These are phyloP conservation scores for Clitoria ternatea DNA, from an alignment of 306 rosid species.

Conservation along the genomic window DNA sequence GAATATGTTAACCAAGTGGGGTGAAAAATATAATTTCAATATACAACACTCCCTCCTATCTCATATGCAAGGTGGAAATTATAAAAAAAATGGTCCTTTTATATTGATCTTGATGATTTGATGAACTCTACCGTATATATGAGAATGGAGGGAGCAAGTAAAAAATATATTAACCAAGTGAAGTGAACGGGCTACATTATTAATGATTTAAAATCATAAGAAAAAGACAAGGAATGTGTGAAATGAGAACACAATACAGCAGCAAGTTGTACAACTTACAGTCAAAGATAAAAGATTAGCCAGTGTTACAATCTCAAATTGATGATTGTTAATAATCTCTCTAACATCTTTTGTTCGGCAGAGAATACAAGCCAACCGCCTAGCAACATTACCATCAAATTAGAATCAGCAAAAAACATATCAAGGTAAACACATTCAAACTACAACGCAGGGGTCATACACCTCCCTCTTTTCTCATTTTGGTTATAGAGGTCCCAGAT, in stretches of 20 bases:
- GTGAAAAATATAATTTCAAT: too few species aligned
- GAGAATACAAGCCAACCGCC: slow-evolving; percentile 43
- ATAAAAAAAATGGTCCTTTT: too few species aligned
- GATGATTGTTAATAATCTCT: slow-evolving; percentile 32
- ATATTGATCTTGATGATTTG: too few species aligned
- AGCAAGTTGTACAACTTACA: slow-evolving; percentile 45
- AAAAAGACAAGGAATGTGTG: too few species aligned
- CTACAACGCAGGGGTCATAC: too few species aligned
- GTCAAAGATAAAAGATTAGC: slow-evolving; percentile 72
- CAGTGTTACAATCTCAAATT: slow-evolving; percentile 66
- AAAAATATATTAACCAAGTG: too few species aligned
- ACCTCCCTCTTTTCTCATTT: background rate
- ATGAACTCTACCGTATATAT: too few species aligned
- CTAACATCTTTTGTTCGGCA: slow-evolving; percentile 28
- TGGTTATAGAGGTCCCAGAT: too few species aligned
- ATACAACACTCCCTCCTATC: too few species aligned
- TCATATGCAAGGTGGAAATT: too few species aligned
- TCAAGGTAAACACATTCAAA: background rate
- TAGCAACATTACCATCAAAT: slow-evolving; percentile 5
- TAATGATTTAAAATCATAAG: background rate
- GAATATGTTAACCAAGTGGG: background rate
- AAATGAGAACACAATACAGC: too few species aligned
- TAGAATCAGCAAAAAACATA: slow-evolving; percentile 16
- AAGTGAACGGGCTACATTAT: background rate
- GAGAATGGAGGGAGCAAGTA: too few species aligned